Percentiles rank a stretch among this genome's conserved stretches.
These are phyloP conservation scores for Trichosporon ovoides DNA, from an alignment of 1,284 basidiomycete species.

Conservation along the genomic window DNA sequence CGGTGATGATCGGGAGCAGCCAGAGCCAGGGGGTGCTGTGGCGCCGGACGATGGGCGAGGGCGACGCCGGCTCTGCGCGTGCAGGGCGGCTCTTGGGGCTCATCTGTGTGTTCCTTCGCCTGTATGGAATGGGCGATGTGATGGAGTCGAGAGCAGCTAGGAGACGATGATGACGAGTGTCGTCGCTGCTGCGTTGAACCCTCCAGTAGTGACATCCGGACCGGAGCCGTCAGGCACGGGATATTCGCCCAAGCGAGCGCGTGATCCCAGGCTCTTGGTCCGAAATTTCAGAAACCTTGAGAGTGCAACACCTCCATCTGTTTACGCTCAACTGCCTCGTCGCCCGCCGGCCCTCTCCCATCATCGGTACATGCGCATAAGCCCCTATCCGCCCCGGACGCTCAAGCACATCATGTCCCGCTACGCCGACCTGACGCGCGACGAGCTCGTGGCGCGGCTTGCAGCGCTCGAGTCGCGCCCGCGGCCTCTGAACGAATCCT, in stretches of 20 bases:
- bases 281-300: too few species aligned
- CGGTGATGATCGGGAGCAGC: constrained; percentile 29
- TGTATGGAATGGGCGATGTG: background rate
- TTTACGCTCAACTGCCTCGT: background rate
- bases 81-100: constrained; percentile 2
- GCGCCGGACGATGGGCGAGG: background rate
- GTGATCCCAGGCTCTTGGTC: too few species aligned
- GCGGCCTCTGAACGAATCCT: constrained; percentile 35
- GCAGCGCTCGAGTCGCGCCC: background rate
- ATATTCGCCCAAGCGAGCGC: too few species aligned
- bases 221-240: too few species aligned
- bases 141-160: background rate
- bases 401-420: constrained; percentile 14
- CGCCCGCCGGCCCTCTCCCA: background rate
- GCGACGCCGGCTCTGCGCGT: background rate
- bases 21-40: constrained; percentile 15
- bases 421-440: constrained; percentile 43
- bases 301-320: background rate
- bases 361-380: background rate
- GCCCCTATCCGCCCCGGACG: background rate
- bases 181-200: background rate
- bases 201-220: too few species aligned
- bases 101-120: background rate
- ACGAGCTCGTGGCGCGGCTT: constrained; percentile 63
- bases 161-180: background rate